Evolutionary conservation across 75 land plant genomes (phyloP), one percentile per base, ranked within the genome.

Genomic region (Picea sitchensis): DNA sequence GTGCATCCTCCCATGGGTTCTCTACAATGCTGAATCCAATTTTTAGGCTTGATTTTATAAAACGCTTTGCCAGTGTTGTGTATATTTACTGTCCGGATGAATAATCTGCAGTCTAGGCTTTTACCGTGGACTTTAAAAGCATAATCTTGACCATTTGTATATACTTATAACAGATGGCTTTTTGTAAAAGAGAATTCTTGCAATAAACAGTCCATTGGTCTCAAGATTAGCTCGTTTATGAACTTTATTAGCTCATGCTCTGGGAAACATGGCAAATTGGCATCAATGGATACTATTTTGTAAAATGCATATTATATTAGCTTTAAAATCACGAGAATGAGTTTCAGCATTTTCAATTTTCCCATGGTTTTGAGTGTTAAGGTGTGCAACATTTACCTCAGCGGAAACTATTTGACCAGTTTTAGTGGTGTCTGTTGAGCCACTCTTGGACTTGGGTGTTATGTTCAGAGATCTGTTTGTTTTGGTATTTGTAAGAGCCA

Each of bases 21-120:
- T 9, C 74, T 41, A 44, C 69, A 65, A 65, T 23, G 12, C 20
- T 44, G 51, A 44, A 38, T n/a, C 56, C 21, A 0, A 41, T 71
- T 71, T 20, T 71, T 44, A 41, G 36, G 71, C 71, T 44, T 71
- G 74, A 15, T 71, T 44, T n/a, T 71, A 47, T 41, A 44, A 71
- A 51, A 41, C 51, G 74, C 23, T 41, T 69, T 71, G 54, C 11
- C 23, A 41, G 74, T 21, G 18, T n/a, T 71, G 54, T 71, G 44
- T 20, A 71, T 41, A 71, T 71, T 20, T 71, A 38, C 44, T 17
- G 44, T 36, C 36, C 13, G 1, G 17, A 34, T 34, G 8, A 67
- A 71, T 21, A 71, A n/a, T 20, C 26, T 71, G 47, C 51, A 71
- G 36, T 44, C 51, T 38, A n/a, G 74, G 56, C 14, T 36, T 44